Conservation (phyloP, 208 protist genomes). For the Acanthamoeba divionensis region DNA sequence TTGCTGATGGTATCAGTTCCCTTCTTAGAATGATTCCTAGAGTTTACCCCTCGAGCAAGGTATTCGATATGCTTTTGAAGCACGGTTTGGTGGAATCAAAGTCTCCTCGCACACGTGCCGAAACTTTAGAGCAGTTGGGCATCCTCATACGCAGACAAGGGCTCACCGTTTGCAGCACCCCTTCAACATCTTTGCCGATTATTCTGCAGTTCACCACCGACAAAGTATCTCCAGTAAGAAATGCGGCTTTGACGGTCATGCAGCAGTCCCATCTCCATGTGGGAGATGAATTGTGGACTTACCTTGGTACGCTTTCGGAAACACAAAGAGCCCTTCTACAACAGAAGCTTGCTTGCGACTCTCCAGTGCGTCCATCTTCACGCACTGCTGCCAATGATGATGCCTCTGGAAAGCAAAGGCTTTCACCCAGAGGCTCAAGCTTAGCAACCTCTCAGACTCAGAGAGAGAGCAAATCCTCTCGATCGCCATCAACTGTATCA, state of each 20-base stretch:
- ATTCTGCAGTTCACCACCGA: constrained; percentile 49
- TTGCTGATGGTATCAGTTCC: neutral
- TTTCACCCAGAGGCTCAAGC: no score
- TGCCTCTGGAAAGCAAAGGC: no score
- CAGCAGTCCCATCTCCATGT: constrained; percentile 51
- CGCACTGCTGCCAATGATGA: neutral
- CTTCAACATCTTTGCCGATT: constrained; percentile 30
- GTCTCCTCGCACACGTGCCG: constrained; percentile 42
- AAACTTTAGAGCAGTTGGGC: constrained; percentile 54
- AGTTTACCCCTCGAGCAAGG: constrained; percentile 56
- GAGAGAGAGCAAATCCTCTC: no score
- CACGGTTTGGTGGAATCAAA: constrained; percentile 34
- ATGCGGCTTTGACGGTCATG: constrained; percentile 39
- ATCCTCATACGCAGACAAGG: constrained; percentile 51
- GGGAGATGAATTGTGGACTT: constrained; percentile 44
- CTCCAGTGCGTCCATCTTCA: neutral
- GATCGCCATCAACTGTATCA: no score
- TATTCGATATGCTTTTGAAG: constrained; percentile 45
- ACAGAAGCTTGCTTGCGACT: constrained; percentile 21
- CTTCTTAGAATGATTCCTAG: neutral
- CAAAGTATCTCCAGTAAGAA: constrained; percentile 52
- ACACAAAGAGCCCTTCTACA: constrained; percentile 40
- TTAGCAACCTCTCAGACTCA: no score
- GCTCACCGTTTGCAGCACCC: constrained; percentile 48
- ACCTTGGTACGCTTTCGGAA: constrained; percentile 7